phyloP scores from a whole-genome alignment of 371 early-diverging fungal species.

The Mortierella sp. region DNA sequence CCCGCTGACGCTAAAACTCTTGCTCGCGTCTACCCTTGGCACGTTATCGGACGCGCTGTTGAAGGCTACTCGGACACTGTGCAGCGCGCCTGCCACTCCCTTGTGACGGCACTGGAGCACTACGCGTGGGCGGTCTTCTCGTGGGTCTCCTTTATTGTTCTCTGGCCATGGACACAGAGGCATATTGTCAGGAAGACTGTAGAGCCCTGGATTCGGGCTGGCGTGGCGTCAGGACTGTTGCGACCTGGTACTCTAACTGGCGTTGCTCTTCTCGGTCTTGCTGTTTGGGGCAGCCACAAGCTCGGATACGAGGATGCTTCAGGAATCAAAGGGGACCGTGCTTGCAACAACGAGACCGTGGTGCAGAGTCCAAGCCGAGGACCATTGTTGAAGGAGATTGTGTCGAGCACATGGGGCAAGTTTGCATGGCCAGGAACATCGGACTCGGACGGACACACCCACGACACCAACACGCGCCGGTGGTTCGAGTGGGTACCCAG shows the following conservation, averaged over 20 bases:
- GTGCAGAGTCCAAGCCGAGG: not conserved
- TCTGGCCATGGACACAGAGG: constrained; percentile 32
- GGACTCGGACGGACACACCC: not conserved
- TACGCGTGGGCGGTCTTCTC: not conserved
- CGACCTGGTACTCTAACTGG: constrained; percentile 42
- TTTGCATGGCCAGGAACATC: constrained; percentile 4
- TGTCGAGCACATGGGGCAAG: constrained; percentile 23
- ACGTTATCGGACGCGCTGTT: constrained; percentile 24
- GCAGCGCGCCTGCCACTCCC: not conserved
- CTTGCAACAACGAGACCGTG: constrained; percentile 12
- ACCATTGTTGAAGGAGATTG: not conserved
- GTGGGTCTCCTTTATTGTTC: constrained; percentile 7
- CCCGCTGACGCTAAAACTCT: not conserved
- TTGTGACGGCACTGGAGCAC: not conserved
- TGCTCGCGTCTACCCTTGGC: constrained; percentile 47
- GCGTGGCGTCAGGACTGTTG: constrained; percentile 28
- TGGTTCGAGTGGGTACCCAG: constrained; percentile 41
- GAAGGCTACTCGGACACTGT: not conserved
- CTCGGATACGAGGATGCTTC: constrained; percentile 10
- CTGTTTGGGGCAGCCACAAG: constrained; percentile 17
- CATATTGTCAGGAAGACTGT: constrained; percentile 9
- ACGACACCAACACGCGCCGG: not conserved
- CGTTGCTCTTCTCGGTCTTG: constrained; percentile 26
- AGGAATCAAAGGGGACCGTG: not conserved
- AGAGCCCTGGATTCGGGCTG: constrained; percentile 23